A percentile compares a stretch with the other conserved stretches of the same genome.
Conservation (phyloP, 108 stramenopile species). For the Cyclotella baltica region DNA sequence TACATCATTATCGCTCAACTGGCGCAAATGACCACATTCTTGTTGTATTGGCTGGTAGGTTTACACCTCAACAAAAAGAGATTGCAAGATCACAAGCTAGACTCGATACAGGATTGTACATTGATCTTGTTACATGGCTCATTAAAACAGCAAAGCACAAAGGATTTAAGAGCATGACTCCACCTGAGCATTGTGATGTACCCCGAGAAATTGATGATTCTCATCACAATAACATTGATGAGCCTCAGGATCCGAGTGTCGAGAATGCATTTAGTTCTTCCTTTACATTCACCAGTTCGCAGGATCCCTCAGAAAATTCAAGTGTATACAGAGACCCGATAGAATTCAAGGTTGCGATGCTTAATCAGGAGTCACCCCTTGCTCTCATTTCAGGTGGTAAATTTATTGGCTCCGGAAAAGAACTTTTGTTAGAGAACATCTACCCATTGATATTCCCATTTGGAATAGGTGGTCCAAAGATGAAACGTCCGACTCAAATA, state of each 20-base stretch:
- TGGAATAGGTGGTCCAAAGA: slow-evolving; percentile 16
- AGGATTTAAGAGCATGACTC: too few relatives aligned
- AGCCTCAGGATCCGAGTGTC: not conserved
- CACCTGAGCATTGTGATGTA: too few relatives aligned
- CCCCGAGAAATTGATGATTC: too few relatives aligned
- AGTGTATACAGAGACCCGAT: not conserved
- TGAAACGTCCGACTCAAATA: slow-evolving; percentile 1
- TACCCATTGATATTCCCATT: slow-evolving; percentile 3
- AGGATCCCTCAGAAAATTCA: not conserved
- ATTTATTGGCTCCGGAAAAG: not conserved
- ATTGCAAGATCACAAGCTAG: too few relatives aligned
- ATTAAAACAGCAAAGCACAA: too few relatives aligned
- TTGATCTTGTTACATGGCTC: too few relatives aligned
- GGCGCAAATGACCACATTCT: too few relatives aligned
- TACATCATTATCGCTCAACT: too few relatives aligned
- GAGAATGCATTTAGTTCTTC: not conserved
- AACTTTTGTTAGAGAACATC: not conserved
- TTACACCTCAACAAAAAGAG: too few relatives aligned
- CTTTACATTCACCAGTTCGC: not conserved
- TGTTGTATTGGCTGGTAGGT: too few relatives aligned
- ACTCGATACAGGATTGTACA: too few relatives aligned
- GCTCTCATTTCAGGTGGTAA: not conserved
- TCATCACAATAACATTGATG: too few relatives aligned
- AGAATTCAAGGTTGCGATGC: not conserved
- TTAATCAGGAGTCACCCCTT: not conserved